Conservation (phyloP, 1,284 basidiomycete genomes). For the Irpex sp. region DNA sequence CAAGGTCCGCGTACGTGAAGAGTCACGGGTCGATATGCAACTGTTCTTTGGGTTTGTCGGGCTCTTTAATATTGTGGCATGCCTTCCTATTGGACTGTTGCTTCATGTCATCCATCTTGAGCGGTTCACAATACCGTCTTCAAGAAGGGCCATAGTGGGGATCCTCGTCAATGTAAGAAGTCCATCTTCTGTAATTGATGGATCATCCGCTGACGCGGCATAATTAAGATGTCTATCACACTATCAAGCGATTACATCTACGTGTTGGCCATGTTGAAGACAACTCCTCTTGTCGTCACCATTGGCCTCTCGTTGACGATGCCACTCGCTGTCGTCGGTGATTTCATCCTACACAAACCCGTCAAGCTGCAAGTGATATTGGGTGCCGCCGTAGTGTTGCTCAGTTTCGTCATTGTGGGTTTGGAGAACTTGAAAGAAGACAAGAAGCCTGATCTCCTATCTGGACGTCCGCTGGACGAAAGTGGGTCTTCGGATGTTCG, state of each 20-base stretch:
- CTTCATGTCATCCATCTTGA: constrained; percentile 81
- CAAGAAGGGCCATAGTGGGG: constrained; percentile 54
- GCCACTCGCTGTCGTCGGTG: constrained; percentile 82
- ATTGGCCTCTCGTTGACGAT: constrained; percentile 95
- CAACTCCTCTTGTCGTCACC: constrained; percentile 90
- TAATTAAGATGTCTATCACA: constrained; percentile 77
- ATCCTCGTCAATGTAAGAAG: constrained; percentile 72
- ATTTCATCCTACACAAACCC: constrained; percentile 62
- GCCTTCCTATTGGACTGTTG: constrained; percentile 81
- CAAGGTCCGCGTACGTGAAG: constrained; percentile 82
- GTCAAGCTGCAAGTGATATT: constrained; percentile 54
- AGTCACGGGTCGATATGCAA: constrained; percentile 89
- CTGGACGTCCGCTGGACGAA: constrained; percentile 16
- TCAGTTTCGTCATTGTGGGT: constrained; percentile 67
- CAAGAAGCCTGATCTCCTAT: constrained; percentile 23
- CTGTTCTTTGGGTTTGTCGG: constrained; percentile 94
- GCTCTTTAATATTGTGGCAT: constrained; percentile 79
- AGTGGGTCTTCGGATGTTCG: not conserved
- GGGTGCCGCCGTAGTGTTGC: constrained; percentile 65
- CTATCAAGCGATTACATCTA: constrained; percentile 85
- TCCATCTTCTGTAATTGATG: constrained; percentile 9
- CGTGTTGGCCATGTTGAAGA: constrained; percentile 94
- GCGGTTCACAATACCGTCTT: constrained; percentile 70
- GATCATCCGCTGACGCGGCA: constrained; percentile 1
- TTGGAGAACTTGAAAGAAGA: constrained; percentile 45